Evolutionary conservation across 2,329 filamentous ascomycete species (phyloP), one percentile per base, ranked within the genome.

Genomic region (Hypoxylon sp.): DNA sequence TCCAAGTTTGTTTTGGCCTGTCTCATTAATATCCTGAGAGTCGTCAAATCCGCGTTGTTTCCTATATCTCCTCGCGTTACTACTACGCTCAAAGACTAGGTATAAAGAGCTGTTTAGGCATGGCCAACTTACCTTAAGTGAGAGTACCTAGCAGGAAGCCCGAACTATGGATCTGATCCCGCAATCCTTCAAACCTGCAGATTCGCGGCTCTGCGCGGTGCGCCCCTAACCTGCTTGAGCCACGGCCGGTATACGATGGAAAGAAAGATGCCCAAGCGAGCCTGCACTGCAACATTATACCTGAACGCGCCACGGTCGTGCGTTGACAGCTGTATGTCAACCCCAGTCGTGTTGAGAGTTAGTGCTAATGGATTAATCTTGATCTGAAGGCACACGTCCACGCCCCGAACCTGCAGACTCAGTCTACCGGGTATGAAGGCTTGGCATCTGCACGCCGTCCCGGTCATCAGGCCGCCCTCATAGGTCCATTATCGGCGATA

Each of bases 111-210:
- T 20, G 14, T 22, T 45, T 45, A 26, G 4, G 30, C 32, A 14
- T 36, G 46, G 44, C 36, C 9, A 18, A 40, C 36, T 40, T 2
- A n/a, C 20, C 42, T 16, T n/a, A 20, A 50, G 44, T 32, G 24
- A 24, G 26, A 55, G 16, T n/a, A n/a, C n/a, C n/a, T n/a, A n/a
- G n/a, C n/a, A n/a, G n/a, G n/a, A n/a, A n/a, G n/a, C n/a, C n/a
- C n/a, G n/a, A n/a, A 53, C n/a, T 57, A 44, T 42, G 32, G n/a
- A 44, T 40, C 36, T 68, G 59, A 68, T 68, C 65, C 65, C 59
- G 62, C 45, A 68, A 54, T 68, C 65, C 65, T 65, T 33, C 62
- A 63, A 46, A 67, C 36, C 22, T 22, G 53, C 30, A 54, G 18
- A 54, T 53, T 49, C 24, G 61, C 56, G 57, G 65, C 65, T 65